A percentile compares a stretch with the other conserved stretches of the same genome.
phyloP scores from a whole-genome alignment of 2,329 filamentous ascomycete genomes.

The Hypomyces perniciosus region DNA sequence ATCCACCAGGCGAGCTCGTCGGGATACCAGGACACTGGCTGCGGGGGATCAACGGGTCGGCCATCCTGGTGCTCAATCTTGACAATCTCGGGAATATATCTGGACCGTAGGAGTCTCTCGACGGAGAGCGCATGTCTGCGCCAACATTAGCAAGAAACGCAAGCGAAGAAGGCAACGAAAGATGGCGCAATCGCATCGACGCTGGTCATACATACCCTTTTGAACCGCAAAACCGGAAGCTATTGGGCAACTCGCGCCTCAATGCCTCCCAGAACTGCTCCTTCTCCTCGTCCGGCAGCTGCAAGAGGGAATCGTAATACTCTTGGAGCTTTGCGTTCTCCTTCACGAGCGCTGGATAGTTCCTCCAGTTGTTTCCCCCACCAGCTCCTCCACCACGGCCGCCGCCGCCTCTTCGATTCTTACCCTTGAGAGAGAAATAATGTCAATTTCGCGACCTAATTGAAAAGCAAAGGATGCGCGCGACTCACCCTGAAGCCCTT shows the following conservation, averaged over 20 bases:
- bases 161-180: background rate
- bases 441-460: background rate
- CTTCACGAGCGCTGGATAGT: slow-evolving; percentile 52
- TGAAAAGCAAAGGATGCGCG: background rate
- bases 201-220: slow-evolving; percentile 57
- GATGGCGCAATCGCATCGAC: background rate
- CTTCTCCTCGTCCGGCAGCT: slow-evolving; percentile 72
- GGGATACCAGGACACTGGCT: slow-evolving; percentile 84
- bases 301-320: slow-evolving; percentile 75
- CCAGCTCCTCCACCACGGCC: slow-evolving; percentile 24
- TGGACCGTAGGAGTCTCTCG: slow-evolving; percentile 77
- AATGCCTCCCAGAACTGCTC: slow-evolving; percentile 79
- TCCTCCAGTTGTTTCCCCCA: slow-evolving; percentile 25
- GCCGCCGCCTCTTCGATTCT: slow-evolving; percentile 31
- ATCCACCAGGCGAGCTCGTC: slow-evolving; percentile 95
- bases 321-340: slow-evolving; percentile 77
- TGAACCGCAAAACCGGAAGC: slow-evolving; percentile 94
- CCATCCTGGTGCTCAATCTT: slow-evolving; percentile 80
- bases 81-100: slow-evolving; percentile 86
- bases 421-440: slow-evolving; percentile 23
- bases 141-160: slow-evolving; percentile 12
- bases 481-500: slow-evolving; percentile 30
- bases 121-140: slow-evolving; percentile 82
- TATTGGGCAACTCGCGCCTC: slow-evolving; percentile 84
- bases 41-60: slow-evolving; percentile 71